phyloP scores from a whole-genome alignment of 805 yeast genomes.

The Wickerhamomyces xylosicus region DNA sequence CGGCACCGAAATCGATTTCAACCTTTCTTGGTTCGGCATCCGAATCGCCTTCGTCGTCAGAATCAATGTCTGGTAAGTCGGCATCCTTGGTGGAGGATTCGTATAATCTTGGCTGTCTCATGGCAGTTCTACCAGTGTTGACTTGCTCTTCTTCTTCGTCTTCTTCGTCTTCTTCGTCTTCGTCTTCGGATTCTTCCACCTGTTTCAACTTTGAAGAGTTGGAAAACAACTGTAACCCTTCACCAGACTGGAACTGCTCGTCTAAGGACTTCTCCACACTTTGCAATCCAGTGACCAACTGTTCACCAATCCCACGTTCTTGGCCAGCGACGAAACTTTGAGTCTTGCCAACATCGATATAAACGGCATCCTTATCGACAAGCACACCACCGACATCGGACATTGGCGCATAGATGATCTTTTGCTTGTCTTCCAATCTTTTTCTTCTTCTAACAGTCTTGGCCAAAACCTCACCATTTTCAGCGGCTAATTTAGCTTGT shows the following conservation, averaged over 20 bases:
- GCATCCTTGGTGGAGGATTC: slow-evolving; percentile 39
- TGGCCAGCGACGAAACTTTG: slow-evolving; percentile 47
- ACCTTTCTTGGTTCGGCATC: slow-evolving; percentile 31
- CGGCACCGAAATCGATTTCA: slow-evolving; percentile 36
- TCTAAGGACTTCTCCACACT: slow-evolving; percentile 49
- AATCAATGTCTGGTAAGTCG: slow-evolving; percentile 29
- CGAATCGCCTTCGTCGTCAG: slow-evolving; percentile 28
- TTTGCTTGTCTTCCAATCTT: slow-evolving; percentile 88
- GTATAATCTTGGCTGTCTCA: slow-evolving; percentile 54
- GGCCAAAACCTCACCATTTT: slow-evolving; percentile 43
- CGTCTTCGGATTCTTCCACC: slow-evolving; percentile 31
- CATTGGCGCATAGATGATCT: slow-evolving; percentile 97
- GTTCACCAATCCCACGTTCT: slow-evolving; percentile 78
- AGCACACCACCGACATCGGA: slow-evolving; percentile 98
- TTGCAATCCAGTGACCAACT: slow-evolving; percentile 74
- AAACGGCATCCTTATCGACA: slow-evolving; percentile 95
- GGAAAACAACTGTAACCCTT: slow-evolving; percentile 70
- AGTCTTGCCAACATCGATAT: slow-evolving; percentile 52
- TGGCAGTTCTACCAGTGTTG: slow-evolving; percentile 50
- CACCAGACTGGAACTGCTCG: slow-evolving; percentile 47
- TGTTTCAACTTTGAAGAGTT: slow-evolving; percentile 41
- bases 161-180: slow-evolving; percentile 23
- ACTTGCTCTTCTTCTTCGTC: slow-evolving; percentile 16
- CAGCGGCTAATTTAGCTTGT: slow-evolving; percentile 53
- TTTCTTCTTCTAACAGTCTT: slow-evolving; percentile 68